These are phyloP conservation scores for Trichosporon sp. DNA, from an alignment of 1,284 basidiomycete species.

Conservation along the genomic window DNA sequence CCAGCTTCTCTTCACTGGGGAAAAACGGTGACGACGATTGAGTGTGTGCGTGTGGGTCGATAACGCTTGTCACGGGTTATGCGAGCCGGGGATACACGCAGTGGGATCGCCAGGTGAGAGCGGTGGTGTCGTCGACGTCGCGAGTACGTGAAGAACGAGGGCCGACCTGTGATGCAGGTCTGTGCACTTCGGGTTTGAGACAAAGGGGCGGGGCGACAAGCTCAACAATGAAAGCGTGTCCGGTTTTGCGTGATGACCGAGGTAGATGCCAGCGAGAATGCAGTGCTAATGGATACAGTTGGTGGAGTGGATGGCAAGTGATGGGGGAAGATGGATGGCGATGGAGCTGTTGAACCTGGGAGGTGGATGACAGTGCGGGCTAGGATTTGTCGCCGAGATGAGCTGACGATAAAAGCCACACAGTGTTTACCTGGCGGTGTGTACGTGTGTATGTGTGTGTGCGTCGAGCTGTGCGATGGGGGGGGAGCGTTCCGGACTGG, in stretches of 20 bases:
- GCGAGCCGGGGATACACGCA: neutral
- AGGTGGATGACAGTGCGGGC: neutral
- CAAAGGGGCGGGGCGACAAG: neutral
- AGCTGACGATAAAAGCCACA: neutral
- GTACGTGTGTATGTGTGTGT: neutral
- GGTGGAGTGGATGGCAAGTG: neutral
- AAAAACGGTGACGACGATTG: neutral
- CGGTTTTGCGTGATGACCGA: neutral
- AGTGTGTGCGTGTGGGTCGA: neutral
- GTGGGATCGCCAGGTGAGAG: neutral
- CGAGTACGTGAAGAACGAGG: neutral
- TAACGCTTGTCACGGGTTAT: neutral
- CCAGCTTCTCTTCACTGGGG: neutral
- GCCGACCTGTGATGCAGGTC: neutral
- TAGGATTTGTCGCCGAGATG: neutral
- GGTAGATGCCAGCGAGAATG: neutral
- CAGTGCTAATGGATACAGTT: constrained; percentile 6
- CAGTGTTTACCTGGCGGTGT: neutral
- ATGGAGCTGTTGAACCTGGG: neutral
- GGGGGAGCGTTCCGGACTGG: neutral
- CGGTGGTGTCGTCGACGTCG: neutral
- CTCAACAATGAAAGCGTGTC: neutral
- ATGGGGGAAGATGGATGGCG: constrained; percentile 4
- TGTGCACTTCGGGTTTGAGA: neutral
- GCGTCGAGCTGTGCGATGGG: neutral